Base-by-base conservation (phyloP, 2,329 filamentous ascomycete genomes). In the Zasmidium citrigriseum region DNA sequence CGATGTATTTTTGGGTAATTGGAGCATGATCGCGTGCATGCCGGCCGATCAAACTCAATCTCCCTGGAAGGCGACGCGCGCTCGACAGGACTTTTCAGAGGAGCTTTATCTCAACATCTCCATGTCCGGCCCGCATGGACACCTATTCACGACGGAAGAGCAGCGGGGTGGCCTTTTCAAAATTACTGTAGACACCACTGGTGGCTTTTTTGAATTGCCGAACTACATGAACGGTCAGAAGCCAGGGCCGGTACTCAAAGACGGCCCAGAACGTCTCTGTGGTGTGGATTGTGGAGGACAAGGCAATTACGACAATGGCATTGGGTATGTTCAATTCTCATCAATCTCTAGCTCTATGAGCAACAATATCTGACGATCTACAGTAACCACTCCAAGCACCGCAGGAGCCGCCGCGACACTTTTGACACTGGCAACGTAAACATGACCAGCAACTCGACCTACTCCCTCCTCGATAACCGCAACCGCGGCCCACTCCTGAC, bases 121-220 rank as follows among this genome's bases (percentile, higher is more conserved):
- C 11, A 4, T 27, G 22, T 12, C 21, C 4, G 12, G 29, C 21
- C 10, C 29, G n/a, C 10, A n/a, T 38, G 29, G n/a, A 38, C 10
- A 10, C n/a, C n/a, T 38, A n/a, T 24, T 46, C 2, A 3, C 4
- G 2, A 66, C 29, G 1, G 27, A 5, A 22, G 10, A 52, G 20
- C 50, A 52, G 29, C 23, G n/a, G 20, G 21, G 57, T 4, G 23
- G 34, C 24, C 46, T 64, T 14, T 68, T 64, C 57, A 60, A 64
- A 46, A 54, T 73, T 14, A 68, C 60, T 1, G 47, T 73, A 18
- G 59, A 66, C 24, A 73, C 69, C 11, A 73, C 70, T 5, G 65
- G 65, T 9, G 72, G 72, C 1, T 72, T 70, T 44, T 74, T 74
- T 52, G 70, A 72, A 60, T 55, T 72, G 10, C 71, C 71, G 10